Conservation (phyloP, 768 basidiomycete genomes). For the Mycena venus region DNA sequence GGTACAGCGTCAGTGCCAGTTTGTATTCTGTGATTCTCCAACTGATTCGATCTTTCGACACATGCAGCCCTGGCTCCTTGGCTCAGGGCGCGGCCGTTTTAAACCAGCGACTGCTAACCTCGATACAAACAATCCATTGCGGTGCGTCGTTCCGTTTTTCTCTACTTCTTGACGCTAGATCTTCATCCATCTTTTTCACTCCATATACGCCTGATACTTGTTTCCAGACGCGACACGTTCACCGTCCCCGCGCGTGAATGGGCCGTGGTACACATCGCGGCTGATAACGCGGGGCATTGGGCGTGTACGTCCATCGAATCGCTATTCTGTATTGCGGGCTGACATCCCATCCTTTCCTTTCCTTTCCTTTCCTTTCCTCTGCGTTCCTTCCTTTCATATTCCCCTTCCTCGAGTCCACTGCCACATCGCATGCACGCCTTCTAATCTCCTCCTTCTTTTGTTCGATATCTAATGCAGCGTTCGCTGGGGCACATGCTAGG, state of each 20-base stretch:
- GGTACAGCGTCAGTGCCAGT: conserved; percentile 8
- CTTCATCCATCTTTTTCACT: no score
- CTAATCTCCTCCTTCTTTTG: no score
- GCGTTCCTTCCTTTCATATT: no score
- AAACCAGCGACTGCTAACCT: neutral
- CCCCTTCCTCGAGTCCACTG: conserved; percentile 19
- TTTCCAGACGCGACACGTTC: conserved; percentile 28
- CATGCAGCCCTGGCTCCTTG: conserved; percentile 30
- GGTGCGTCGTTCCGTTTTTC: neutral
- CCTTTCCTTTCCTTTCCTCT: no score
- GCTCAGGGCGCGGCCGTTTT: conserved; percentile 19
- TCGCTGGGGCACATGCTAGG: conserved; percentile 33
- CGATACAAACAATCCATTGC: neutral
- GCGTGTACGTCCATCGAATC: conserved; percentile 34
- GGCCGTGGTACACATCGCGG: conserved; percentile 26
- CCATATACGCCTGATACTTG: no score
- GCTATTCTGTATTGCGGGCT: no score
- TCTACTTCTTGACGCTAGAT: no score
- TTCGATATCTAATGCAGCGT: no score
- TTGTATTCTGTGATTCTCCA: neutral
- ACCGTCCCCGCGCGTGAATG: conserved; percentile 22
- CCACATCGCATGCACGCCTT: conserved; percentile 29
- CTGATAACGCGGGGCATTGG: conserved; percentile 31
- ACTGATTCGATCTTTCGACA: no score
- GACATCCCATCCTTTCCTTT: no score